phyloP scores from a whole-genome alignment of 768 basidiomycete genomes.

The Xanthoconium purpureum region DNA sequence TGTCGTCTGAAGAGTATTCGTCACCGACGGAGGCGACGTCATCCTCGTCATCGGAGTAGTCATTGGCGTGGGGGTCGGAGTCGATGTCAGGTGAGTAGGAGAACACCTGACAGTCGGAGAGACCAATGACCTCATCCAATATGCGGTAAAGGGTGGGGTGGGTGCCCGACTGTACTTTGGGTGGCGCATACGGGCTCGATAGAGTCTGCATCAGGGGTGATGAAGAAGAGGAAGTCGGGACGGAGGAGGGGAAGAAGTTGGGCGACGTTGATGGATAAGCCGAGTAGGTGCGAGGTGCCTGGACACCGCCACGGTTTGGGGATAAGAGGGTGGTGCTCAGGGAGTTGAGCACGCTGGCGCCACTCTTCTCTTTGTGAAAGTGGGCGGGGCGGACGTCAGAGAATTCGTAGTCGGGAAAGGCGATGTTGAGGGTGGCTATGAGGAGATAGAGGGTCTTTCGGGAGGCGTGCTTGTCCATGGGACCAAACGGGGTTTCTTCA shows the following conservation, averaged over 20 bases:
- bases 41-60: constrained; percentile 77
- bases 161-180: constrained; percentile 74
- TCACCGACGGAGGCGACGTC: constrained; percentile 65
- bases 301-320: constrained; percentile 62
- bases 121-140: constrained; percentile 85
- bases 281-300: constrained; percentile 78
- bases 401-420: constrained; percentile 98
- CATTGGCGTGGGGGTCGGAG: constrained; percentile 88
- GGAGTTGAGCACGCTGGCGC: constrained; percentile 76
- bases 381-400: constrained; percentile 86
- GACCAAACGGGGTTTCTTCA: constrained; percentile 86
- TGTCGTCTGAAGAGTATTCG: constrained; percentile 66
- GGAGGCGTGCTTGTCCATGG: constrained; percentile 78
- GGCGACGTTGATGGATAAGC: constrained; percentile 75
- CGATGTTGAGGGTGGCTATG: constrained; percentile 94
- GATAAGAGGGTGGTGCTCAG: constrained; percentile 81
- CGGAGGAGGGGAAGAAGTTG: constrained; percentile 73
- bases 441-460: constrained; percentile 94
- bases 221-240: constrained; percentile 66
- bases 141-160: constrained; percentile 86
- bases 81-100: constrained; percentile 92
- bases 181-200: constrained; percentile 65
- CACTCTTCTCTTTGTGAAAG: constrained; percentile 79
- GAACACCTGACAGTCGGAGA: constrained; percentile 93
- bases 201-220: constrained; percentile 60